Evolutionary conservation across 2,329 filamentous ascomycete species (phyloP), one percentile per base, ranked within the genome.

Genomic region (Phaeomoniella chlamydospora): DNA sequence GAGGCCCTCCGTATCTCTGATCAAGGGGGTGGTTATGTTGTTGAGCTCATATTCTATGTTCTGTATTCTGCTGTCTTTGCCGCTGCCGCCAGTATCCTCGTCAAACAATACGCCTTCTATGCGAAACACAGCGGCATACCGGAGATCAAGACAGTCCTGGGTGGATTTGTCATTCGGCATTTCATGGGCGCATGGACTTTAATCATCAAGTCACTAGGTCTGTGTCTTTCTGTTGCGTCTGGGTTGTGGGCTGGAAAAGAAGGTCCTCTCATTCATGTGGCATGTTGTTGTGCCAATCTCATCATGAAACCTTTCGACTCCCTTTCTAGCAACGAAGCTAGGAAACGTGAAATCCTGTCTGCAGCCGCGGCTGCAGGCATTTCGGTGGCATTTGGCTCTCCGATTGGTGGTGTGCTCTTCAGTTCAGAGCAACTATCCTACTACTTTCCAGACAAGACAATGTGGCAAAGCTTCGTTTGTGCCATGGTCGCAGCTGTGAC

Each of bases 401-500:
- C 87, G 5, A 93, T 96, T 38, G 90, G 88, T 9, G 88, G 88
- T 33, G 88, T 96, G 15, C 63, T 96, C 14, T 96, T 96, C 64
- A 92, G 84, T 58, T 72, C 96, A n/a, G 88, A 94, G 72, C 85
- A 93, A 70, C 66, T 96, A 2, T 93, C 86, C 1, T 96, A 94
- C 56, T 96, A 94, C 57, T 96, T 96, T 48, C 88, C 90, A 0
- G 88, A 96, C 59, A 96, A 96, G 59, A 96, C 90, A 6, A 96
- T 98, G 90, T 98, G 90, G 90, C 90, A 94, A 56, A 94, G 86
- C 50, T 98, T 98, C 52, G 90, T 98, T 29, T 96, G 90, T 50
- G 90, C 90, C 53, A 96, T 96, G 87, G 84, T 93, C n/a, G 90
- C 87, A 12, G 88, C 90, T 13, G 84, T 96, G 26, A 85, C 86